Conservation (phyloP, 2,329 filamentous ascomycete species). For the Monilinia polystroma region DNA sequence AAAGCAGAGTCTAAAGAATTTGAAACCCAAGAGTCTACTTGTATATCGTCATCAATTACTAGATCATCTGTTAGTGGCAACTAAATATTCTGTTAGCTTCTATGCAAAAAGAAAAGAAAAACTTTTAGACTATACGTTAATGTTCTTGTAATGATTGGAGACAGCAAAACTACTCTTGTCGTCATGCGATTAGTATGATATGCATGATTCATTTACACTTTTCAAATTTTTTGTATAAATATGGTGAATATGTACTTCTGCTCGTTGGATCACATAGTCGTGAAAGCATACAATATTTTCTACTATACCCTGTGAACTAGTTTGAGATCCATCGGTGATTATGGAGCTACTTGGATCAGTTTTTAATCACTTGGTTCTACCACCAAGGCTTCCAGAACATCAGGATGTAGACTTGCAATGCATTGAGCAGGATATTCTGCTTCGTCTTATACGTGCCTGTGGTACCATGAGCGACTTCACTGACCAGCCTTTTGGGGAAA, state of each 20-base stretch:
- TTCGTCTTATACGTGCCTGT: slow-evolving; percentile 33
- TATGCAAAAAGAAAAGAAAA: not conserved
- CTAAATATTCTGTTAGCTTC: not conserved
- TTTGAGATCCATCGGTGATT: slow-evolving; percentile 4
- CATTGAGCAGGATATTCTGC: slow-evolving; percentile 37
- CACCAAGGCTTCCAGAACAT: slow-evolving; percentile 43
- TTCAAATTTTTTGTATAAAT: not conserved
- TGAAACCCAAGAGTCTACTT: no score
- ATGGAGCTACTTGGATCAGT: slow-evolving; percentile 32
- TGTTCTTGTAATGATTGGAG: not conserved
- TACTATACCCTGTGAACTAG: not conserved
- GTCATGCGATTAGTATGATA: not conserved
- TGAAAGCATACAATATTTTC: not conserved
- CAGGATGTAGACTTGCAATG: slow-evolving; percentile 40
- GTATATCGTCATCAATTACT: no score
- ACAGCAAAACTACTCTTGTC: not conserved
- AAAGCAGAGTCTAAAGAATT: no score
- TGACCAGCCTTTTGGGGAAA: slow-evolving; percentile 27
- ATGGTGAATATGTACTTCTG: not conserved
- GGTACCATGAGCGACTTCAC: slow-evolving; percentile 28
- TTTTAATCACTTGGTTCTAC: slow-evolving; percentile 47
- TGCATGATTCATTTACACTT: not conserved
- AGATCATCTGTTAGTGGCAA: no score
- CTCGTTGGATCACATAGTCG: not conserved
- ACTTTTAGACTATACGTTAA: not conserved